Conservation (phyloP, 1,284 basidiomycete species). For the Amylostereum areolatum region DNA sequence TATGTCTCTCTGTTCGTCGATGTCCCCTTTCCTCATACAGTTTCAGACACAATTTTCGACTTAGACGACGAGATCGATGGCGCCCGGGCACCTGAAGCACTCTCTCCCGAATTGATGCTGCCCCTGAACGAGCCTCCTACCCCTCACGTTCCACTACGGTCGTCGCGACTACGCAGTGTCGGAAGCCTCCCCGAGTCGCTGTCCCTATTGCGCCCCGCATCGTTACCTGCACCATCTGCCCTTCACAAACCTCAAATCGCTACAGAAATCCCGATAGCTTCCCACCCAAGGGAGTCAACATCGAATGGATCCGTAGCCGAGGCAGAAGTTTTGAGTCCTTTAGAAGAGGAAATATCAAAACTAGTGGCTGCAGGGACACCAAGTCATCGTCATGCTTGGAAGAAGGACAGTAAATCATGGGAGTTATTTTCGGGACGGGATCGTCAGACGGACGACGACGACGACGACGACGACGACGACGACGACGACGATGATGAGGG, state of each 20-base stretch:
- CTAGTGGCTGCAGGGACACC: slow-evolving; percentile 63
- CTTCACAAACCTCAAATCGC: slow-evolving; percentile 15
- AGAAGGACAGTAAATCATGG: slow-evolving; percentile 57
- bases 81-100: slow-evolving; percentile 8
- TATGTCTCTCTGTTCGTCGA: neutral
- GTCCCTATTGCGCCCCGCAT: slow-evolving; percentile 56
- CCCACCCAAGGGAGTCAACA: no score
- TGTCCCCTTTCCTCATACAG: no score
- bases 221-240: slow-evolving; percentile 57
- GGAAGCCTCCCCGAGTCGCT: slow-evolving; percentile 50
- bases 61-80: slow-evolving; percentile 47
- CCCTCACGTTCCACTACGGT: slow-evolving; percentile 14
- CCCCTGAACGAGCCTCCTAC: slow-evolving; percentile 15
- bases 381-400: slow-evolving; percentile 68
- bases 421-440: slow-evolving; percentile 46
- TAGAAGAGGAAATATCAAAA: slow-evolving; percentile 50
- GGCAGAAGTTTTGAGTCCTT: slow-evolving; percentile 27
- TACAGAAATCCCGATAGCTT: no score
- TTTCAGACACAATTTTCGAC: slow-evolving; percentile 61
- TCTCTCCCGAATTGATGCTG: slow-evolving; percentile 7
- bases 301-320: neutral
- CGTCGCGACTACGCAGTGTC: slow-evolving; percentile 17
- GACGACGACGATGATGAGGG: slow-evolving; percentile 38
- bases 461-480: slow-evolving; percentile 23
- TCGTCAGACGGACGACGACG: slow-evolving; percentile 12